Evolutionary conservation across 1,139 yeast species (phyloP), one percentile per base, ranked within the genome.

Genomic region (Arxiozyma heterogenica): DNA sequence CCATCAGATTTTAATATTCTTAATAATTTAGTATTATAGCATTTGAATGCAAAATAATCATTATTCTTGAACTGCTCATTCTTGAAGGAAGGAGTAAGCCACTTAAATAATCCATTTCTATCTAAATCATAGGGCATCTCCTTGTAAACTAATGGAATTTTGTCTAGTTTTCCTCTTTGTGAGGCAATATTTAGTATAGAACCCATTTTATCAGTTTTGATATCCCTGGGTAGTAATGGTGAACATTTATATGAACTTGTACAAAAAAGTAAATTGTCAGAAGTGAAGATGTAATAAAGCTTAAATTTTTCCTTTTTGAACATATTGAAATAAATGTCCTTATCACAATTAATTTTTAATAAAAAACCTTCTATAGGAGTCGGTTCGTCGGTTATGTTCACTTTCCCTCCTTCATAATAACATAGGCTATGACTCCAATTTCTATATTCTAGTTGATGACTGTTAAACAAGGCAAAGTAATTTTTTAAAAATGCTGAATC

Each of bases 341-440:
- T 75, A 0, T 86, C 75, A 45, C 86, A 66, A 51, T 86, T 75
- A 1, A 80, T 73, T 8, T 22, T 43, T 25, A 46, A 5, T 17
- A 89, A 68, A 65, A 86, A 88, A 0, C 97, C 96, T 69, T 88
- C 95, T 9, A 87, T 68, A 0, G 94, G 83, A 0, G 69, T 58
- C 0, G 95, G 95, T 61, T 86, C 93, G 1, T 62, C 47, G 6
- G 68, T 20, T 6, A 8, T 8, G 44, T 30, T 3, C 47, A 49
- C 5, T 62, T 67, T 1, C 60, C 57, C 0, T 9, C 58, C 57
- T 20, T 45, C 54, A 1, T 75, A 67, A 3, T 54, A 53, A 45
- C 73, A 69, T 1, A 83, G 75, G 54, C 75, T 77, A 47, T 79
- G 78, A 15, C 68, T 61, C 48, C 78, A 70, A n/a, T 77, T 75